Conservation (phyloP, 176 grass and related monocot species). For the Juncus effusus region DNA sequence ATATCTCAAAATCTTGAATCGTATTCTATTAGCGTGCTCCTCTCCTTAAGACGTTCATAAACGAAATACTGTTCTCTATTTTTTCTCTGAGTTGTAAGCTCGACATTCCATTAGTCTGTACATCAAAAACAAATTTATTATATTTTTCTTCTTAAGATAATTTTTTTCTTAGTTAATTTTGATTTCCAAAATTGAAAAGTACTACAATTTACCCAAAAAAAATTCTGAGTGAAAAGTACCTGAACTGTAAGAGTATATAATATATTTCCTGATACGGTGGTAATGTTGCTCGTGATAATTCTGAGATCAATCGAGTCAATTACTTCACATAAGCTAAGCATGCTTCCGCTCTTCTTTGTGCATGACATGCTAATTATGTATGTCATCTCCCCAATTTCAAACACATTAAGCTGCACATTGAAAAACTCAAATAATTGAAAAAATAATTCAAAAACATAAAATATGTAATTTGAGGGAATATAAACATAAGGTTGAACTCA, state of each 20-base stretch:
- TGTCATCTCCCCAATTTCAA: constrained; percentile 27
- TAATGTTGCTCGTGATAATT: constrained; percentile 48
- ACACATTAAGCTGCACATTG: constrained; percentile 40
- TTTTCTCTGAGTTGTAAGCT: constrained; percentile 42
- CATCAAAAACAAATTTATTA: neutral
- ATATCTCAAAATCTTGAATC: no score
- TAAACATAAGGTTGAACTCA: no score
- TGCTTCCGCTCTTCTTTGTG: constrained; percentile 36
- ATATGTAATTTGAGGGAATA: no score
- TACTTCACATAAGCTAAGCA: constrained; percentile 44
- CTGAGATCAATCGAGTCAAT: constrained; percentile 41
- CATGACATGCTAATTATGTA: constrained; percentile 45
- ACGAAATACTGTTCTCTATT: constrained; percentile 38
- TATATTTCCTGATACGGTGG: constrained; percentile 34
- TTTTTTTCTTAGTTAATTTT: neutral
- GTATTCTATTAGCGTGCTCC: neutral
- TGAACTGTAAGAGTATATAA: constrained; percentile 45
- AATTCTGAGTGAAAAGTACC: constrained; percentile 27
- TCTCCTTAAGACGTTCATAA: constrained; percentile 30
- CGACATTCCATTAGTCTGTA: constrained; percentile 38
- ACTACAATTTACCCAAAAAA: neutral
- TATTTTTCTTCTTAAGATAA: neutral
- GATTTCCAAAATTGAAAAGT: constrained; percentile 1
- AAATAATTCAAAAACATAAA: no score
- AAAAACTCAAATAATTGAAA: no score